Base-by-base conservation (phyloP, 2,329 filamentous ascomycete genomes). In the Amauroascus niger region DNA sequence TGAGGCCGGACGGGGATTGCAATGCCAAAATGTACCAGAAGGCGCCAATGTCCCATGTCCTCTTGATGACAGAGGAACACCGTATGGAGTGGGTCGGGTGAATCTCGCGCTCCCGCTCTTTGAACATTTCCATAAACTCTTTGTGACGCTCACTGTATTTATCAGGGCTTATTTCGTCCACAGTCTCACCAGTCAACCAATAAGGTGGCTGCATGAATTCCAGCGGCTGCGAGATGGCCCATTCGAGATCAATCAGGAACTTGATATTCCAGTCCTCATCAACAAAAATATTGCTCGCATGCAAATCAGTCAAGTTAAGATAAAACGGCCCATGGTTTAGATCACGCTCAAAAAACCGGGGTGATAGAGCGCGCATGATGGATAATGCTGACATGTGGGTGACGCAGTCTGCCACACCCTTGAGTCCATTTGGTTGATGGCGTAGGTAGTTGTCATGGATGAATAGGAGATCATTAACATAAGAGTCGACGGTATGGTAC, bases 231-330 rank as follows among this genome's bases (percentile, higher is more conserved):
- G 53, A 30, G 16, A 30, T 51, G 16, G 63, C 61, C 63, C 63
- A 71, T 54, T 71, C 67, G 2, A 69, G 61, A 49, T 70, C 67
- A 54, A 70, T 63, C 67, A 69, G 13, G 13, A 9, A 35, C 3
- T 35, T 35, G 6, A 35, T 35, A 35, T 35, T 35, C 33, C 33
- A 35, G 44, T 69, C 51, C 11, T 62, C 48, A 49, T 71, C 67
- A 6, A 70, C 66, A 47, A 70, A 64, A 16, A 70, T 67, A 53
- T 60, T 60, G 46, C 54, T 57, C 14, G 40, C n/a, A 49, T 57
- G 48, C n/a, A 60, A 55, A 53, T 73, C 69, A 24, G 66, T 70
- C 24, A 73, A 59, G 2, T 46, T 57, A 48, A 64, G 57, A 46
- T 64, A 54, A 56, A 69, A 72, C 0, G 66, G 67, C 2, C 69